These are phyloP conservation scores for Clonostachys rhizophaga DNA, from an alignment of 2,329 filamentous ascomycete genomes.

Conservation along the genomic window DNA sequence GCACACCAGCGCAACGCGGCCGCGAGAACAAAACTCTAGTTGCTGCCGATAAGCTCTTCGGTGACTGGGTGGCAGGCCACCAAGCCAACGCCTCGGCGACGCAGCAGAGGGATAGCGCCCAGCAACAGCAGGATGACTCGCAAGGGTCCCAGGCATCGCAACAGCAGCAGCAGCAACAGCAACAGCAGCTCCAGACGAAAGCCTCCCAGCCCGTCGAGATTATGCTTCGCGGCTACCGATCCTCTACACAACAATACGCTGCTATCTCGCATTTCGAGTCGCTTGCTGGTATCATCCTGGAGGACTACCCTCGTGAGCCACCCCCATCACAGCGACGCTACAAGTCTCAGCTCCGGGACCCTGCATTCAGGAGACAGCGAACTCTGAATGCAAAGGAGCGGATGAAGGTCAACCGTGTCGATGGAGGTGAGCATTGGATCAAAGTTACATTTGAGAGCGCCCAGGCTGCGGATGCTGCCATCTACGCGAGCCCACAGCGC, in stretches of 20 bases:
- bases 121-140: slow-evolving; percentile 27
- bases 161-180: slow-evolving; percentile 28
- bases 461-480: slow-evolving; percentile 65
- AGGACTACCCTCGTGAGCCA: slow-evolving; percentile 89
- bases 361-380: slow-evolving; percentile 61
- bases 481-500: slow-evolving; percentile 66
- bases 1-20: slow-evolving; percentile 44
- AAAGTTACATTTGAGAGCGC: slow-evolving; percentile 77
- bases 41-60: slow-evolving; percentile 58
- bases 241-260: slow-evolving; percentile 68
- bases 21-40: slow-evolving; percentile 59
- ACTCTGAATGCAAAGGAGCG: slow-evolving; percentile 69
- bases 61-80: slow-evolving; percentile 49
- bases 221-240: slow-evolving; percentile 76
- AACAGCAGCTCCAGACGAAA: slow-evolving; percentile 18
- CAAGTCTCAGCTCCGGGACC: slow-evolving; percentile 69
- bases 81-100: slow-evolving; percentile 19
- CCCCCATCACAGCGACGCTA: slow-evolving; percentile 66
- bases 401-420: slow-evolving; percentile 73
- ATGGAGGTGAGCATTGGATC: slow-evolving; percentile 88
- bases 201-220: slow-evolving; percentile 57
- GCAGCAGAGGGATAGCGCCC: slow-evolving; percentile 10
- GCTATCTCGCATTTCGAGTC: slow-evolving; percentile 86
- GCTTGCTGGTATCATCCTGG: slow-evolving; percentile 80
- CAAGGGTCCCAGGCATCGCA: slow-evolving; percentile 12